Base-by-base conservation (phyloP, 2,329 filamentous ascomycete species). In the Immersiporthe knoxdaviesiana region DNA sequence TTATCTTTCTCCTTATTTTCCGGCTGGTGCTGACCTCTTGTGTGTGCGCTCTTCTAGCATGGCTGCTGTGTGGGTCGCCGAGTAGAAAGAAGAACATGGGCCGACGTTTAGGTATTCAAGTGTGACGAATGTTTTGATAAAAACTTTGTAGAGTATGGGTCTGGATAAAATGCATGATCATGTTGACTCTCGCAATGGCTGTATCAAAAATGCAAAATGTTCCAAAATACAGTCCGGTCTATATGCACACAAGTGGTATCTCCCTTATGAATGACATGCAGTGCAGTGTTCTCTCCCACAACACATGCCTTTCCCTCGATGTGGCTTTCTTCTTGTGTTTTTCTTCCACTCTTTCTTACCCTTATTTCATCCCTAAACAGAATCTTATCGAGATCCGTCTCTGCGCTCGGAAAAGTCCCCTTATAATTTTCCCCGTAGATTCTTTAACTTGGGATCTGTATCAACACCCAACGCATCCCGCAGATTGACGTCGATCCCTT, bases 1-100 rank as follows among this genome's bases (percentile, higher is more conserved):
- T 39, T 18, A 14, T 39, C n/a, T 6, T 47, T 32, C 37, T 21
- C 3, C 16, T n/a, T 39, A 7, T 4, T 14, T 39, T 44, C 35
- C 12, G 4, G n/a, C 21, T 10, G 14, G 52, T 44, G 32, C 58
- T 67, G 63, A 58, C 61, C 11, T 3, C 35, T 16, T 41, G 8
- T n/a, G 44, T 11, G 44, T n/a, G 44, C 21, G 44, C 21, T n/a
- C 35, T 44, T 50, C 10, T n/a, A 70, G 68, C 65, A 97, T 97
- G 93, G 94, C 94, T 68, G 93, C 94, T 71, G 91, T 97, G 70
- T 97, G 94, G 94, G 94, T 97, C 73, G 92, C 93, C 3, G 94
- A 97, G 85, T 97, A 93, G 35, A 50, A 16, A 93, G 35, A 50
- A 16, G 44, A 44, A n/a, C 10, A 16, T 14, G 8, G 30, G 21